phyloP scores from a whole-genome alignment of 352 stramenopile genomes.

The Phytophthora rubi region DNA sequence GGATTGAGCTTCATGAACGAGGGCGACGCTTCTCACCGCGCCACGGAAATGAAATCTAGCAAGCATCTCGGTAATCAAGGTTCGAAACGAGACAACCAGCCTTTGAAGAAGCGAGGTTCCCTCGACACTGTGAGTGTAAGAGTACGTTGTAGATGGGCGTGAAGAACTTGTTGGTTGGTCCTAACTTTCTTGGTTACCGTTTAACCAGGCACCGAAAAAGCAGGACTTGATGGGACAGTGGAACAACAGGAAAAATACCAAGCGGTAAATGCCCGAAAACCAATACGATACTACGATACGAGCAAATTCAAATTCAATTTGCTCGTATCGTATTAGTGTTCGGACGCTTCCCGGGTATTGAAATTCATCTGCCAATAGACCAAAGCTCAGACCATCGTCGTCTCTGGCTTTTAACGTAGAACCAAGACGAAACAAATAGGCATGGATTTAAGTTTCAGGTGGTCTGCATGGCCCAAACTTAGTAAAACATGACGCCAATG shows the following conservation, averaged over 20 bases:
- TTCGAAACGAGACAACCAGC: conserved; percentile 6
- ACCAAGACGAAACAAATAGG: conserved; percentile 17
- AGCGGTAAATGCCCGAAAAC: no score
- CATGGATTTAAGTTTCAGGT: conserved; percentile 20
- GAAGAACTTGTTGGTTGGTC: background rate
- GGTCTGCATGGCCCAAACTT: conserved; percentile 2
- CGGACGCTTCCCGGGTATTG: no score
- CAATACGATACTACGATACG: no score
- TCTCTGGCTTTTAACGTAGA: background rate
- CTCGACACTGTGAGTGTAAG: conserved; percentile 31
- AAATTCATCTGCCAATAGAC: background rate
- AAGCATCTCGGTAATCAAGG: background rate
- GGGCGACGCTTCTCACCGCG: conserved; percentile 1
- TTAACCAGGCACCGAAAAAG: conserved; percentile 10
- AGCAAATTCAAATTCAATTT: no score
- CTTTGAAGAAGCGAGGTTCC: conserved; percentile 24
- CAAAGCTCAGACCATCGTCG: background rate
- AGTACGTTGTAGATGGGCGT: conserved; percentile 17
- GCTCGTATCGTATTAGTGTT: no score
- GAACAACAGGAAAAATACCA: background rate
- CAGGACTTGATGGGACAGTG: conserved; percentile 10
- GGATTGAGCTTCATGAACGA: conserved; percentile 24
- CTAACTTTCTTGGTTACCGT: conserved; percentile 1
- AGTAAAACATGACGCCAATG: conserved; percentile 19
- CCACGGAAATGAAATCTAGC: conserved; percentile 18